phyloP scores from a whole-genome alignment of 768 basidiomycete species.

The Boletellus emodensis region DNA sequence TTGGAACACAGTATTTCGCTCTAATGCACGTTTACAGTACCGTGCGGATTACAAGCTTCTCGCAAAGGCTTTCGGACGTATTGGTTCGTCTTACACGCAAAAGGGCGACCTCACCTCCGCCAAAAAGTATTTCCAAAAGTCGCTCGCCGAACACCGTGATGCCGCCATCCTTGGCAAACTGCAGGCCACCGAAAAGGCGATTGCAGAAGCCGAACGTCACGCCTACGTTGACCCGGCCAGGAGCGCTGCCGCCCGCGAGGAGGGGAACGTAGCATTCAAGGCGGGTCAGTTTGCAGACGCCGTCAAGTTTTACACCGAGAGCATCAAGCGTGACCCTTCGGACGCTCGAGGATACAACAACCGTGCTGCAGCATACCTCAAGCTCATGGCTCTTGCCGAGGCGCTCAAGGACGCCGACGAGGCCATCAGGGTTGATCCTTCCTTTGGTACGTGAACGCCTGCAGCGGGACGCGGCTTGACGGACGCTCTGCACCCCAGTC shows the following conservation, averaged over 20 bases:
- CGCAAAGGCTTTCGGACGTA: conserved; percentile 91
- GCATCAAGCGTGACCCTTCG: conserved; percentile 90
- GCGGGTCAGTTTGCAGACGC: conserved; percentile 86
- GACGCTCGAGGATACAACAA: conserved; percentile 97
- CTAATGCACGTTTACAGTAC: conserved; percentile 40
- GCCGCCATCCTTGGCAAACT: conserved; percentile 90
- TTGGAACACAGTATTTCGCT: background rate
- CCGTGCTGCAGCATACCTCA: conserved; percentile 96
- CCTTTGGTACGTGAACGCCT: conserved; percentile 55
- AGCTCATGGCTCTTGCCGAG: conserved; percentile 89
- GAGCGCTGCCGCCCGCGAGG: conserved; percentile 80
- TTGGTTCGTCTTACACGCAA: conserved; percentile 80
- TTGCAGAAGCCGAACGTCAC: conserved; percentile 70
- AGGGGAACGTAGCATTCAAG: conserved; percentile 92
- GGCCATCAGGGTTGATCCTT: conserved; percentile 87
- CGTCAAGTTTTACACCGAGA: conserved; percentile 90
- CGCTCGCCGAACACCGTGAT: conserved; percentile 93
- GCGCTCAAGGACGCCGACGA: conserved; percentile 94
- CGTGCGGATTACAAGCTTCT: conserved; percentile 93
- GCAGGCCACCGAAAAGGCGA: conserved; percentile 73
- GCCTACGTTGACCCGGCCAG: conserved; percentile 87
- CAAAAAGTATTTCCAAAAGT: conserved; percentile 91
- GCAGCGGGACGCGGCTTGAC: background rate
- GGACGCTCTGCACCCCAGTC: conserved; percentile 36
- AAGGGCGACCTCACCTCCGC: conserved; percentile 73